Base-by-base conservation (phyloP, 2,329 filamentous ascomycete species). In the Ustulina deusta region DNA sequence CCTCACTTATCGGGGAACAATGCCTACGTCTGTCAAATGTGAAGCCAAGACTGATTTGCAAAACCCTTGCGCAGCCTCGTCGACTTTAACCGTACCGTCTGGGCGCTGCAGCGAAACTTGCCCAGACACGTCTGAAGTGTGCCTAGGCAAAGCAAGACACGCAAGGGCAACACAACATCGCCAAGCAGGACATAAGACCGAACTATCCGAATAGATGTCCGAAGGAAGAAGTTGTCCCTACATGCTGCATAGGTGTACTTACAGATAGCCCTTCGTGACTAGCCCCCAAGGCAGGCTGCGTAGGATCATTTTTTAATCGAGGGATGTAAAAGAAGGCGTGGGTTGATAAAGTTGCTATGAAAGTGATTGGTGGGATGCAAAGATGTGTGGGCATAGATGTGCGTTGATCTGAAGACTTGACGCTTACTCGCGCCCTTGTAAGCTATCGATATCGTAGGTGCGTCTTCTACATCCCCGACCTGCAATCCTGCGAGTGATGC, bases 11-110 rank as follows among this genome's bases (percentile, higher is more conserved):
- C 52, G 61, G 52, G 34, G 55, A 66, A 29, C 29, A 25, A 57
- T 42, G 49, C 27, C 9, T 40, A 27, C 42, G 40, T 61, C 63
- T 58, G 63, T 56, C 59, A 69, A 52, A 34, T 66, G 36, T n/a
- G 20, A 22, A 68, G 65, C 69, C 67, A 71, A 71, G 69, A 58
- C 36, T 58, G 61, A 63, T 63, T 49, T 68, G 57, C 62, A 42
- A 59, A 63, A 40, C 38, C 56, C 63, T 57, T 69, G 63, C 69
- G 57, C 63, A 55, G 63, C 63, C 63, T 63, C 64, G 42, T 55
- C 64, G 66, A 61, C 49, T 52, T 57, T 49, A 46, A 46, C 58
- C 61, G 56, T 64, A 48, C 66, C 66, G 66, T 58, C 69, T 69
- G 54, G 64, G 69, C 61, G 32, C 38, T 58, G 65, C 36, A 63